These are phyloP conservation scores for Cystobasidiaceae sp. DNA, from an alignment of 1,284 basidiomycete species.

Conservation along the genomic window DNA sequence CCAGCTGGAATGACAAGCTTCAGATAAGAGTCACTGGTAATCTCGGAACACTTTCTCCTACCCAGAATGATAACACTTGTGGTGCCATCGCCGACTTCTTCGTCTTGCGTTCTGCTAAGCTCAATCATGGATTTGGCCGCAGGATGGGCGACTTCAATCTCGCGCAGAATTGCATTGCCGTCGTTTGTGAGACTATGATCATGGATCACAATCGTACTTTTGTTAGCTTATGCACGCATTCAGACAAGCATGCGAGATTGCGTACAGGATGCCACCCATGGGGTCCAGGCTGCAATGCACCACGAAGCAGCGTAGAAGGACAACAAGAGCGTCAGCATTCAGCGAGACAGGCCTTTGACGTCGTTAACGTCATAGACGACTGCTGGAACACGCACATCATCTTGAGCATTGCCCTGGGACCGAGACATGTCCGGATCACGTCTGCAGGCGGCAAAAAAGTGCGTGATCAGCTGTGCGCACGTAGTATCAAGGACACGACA, in stretches of 20 bases:
- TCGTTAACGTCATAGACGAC: background rate
- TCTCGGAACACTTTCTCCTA: slow-evolving; percentile 52
- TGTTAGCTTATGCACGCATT: background rate
- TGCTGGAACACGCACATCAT: slow-evolving; percentile 68
- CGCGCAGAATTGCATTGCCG: slow-evolving; percentile 92
- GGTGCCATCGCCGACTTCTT: slow-evolving; percentile 97
- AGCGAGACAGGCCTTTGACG: background rate
- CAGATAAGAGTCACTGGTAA: background rate
- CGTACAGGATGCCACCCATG: slow-evolving; percentile 91
- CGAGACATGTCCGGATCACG: slow-evolving; percentile 96
- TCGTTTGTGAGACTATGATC: slow-evolving; percentile 80
- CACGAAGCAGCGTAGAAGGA: too few species aligned
- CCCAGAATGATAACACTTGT: slow-evolving; percentile 98
- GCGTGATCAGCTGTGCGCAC: background rate
- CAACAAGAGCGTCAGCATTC: background rate
- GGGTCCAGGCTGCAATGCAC: slow-evolving; percentile 51
- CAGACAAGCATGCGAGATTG: slow-evolving; percentile 31
- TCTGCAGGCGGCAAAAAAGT: slow-evolving; percentile 60
- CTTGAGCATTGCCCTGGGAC: slow-evolving; percentile 97
- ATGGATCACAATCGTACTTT: slow-evolving; percentile 4
- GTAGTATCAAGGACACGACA: background rate
- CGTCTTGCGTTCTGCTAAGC: slow-evolving; percentile 92
- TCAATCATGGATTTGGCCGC: slow-evolving; percentile 99
- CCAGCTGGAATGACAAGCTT: slow-evolving; percentile 59
- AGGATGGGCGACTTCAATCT: slow-evolving; percentile 97